Percentiles rank a stretch among this genome's conserved stretches.
Evolutionary conservation across 1,139 yeast genomes (phyloP).

Genomic region (Wickerhamomyces sp.): DNA sequence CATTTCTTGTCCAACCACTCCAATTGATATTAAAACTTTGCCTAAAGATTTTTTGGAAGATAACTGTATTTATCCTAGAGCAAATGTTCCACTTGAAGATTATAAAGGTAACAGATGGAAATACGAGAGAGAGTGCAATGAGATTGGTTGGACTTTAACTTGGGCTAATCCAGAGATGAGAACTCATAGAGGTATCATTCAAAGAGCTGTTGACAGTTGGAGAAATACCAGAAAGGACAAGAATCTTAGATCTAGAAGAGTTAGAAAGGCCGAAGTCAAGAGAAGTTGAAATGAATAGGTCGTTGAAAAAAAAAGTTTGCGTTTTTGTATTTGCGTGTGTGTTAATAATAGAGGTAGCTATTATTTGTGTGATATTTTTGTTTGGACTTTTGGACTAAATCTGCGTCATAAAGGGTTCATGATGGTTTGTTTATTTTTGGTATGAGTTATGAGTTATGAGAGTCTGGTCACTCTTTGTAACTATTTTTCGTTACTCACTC

Average conservation of each 20-base stretch:
- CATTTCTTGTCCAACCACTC: conserved; percentile 23
- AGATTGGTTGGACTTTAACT: conserved; percentile 41
- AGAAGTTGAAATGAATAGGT: no score
- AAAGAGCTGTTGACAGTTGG: conserved; percentile 46
- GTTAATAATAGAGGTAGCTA: no score
- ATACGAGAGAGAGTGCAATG: conserved; percentile 41
- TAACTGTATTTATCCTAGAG: conserved; percentile 42
- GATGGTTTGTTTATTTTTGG: no score
- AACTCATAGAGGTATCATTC: conserved; percentile 38
- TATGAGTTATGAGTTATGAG: no score
- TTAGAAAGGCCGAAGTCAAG: conserved; percentile 13
- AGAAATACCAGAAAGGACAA: conserved; percentile 39
- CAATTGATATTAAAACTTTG: conserved; percentile 30
- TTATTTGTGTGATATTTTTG: no score
- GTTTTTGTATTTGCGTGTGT: no score
- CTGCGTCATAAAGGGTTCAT: no score
- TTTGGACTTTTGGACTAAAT: no score
- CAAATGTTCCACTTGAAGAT: conserved; percentile 34
- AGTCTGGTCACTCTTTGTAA: no score
- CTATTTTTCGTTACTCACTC: no score
- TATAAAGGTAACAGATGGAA: conserved; percentile 39
- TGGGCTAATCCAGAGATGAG: conserved; percentile 35
- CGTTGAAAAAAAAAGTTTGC: no score
- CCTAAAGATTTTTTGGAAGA: conserved; percentile 29
- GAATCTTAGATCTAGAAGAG: conserved; percentile 30